These are phyloP conservation scores for Backusella macrospora DNA, from an alignment of 192 early-diverging fungal species.

Conservation along the genomic window DNA sequence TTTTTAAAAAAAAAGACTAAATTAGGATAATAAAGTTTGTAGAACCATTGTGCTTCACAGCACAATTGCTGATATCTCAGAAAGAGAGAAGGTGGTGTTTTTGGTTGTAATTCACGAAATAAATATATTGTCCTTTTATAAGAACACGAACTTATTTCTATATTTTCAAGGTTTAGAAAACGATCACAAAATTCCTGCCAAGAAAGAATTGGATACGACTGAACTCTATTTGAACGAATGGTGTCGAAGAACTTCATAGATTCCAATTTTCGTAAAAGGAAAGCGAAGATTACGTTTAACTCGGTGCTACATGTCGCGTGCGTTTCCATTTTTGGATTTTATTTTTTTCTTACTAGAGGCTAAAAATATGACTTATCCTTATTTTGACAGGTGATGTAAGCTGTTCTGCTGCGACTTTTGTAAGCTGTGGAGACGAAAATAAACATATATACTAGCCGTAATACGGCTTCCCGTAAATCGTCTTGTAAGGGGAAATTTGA, in stretches of 20 bases:
- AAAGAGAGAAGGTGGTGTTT: not conserved
- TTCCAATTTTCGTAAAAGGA: not conserved
- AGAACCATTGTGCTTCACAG: not conserved
- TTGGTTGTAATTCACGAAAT: not conserved
- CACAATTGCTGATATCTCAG: not conserved
- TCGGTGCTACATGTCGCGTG: slow-evolving; percentile 7
- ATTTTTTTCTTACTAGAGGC: not conserved
- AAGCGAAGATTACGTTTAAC: slow-evolving; percentile 1
- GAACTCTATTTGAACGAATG: not conserved
- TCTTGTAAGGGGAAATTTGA: not conserved
- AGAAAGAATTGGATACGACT: not conserved
- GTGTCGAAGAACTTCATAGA: not conserved
- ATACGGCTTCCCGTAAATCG: not conserved
- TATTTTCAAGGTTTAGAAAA: not conserved
- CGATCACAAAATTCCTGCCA: not conserved
- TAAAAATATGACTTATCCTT: slow-evolving; percentile 11
- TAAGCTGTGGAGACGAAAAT: not conserved
- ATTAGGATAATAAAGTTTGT: not conserved
- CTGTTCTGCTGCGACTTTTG: not conserved
- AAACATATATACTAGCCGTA: not conserved
- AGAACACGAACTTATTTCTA: not conserved
- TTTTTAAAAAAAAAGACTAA: not conserved
- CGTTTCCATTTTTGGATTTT: slow-evolving; percentile 8
- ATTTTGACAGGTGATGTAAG: slow-evolving; percentile 17
- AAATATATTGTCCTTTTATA: not conserved